phyloP scores from a whole-genome alignment of 306 rosid species.

The Vigna radiata region DNA sequence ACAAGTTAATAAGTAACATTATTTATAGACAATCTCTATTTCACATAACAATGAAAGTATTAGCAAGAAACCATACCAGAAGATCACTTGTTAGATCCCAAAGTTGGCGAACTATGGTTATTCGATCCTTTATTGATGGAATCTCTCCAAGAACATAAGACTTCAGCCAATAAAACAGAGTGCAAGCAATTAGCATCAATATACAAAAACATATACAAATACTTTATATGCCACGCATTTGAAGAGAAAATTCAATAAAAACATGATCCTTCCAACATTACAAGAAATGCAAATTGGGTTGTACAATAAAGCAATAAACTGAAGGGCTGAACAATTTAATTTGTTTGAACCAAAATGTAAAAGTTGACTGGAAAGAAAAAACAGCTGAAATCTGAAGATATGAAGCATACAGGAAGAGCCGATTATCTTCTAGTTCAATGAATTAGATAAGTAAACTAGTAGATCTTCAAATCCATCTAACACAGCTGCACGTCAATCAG shows the following conservation, averaged over 20 bases:
- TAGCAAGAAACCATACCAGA: conserved; percentile 64
- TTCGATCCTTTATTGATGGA: conserved; percentile 82
- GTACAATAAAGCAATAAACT: conserved; percentile 22
- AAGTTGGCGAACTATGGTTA: conserved; percentile 90
- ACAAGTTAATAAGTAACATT: not conserved
- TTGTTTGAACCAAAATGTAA: conserved; percentile 4
- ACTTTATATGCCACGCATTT: not conserved
- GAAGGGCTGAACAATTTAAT: conserved; percentile 3
- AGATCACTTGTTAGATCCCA: conserved; percentile 90
- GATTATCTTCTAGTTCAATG: not conserved
- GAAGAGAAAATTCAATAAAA: not conserved
- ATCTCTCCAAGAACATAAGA: conserved; percentile 98
- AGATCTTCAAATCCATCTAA: conserved; percentile 29
- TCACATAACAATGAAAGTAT: conserved; percentile 30
- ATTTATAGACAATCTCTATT: conserved; percentile 21
- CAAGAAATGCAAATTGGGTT: conserved; percentile 9
- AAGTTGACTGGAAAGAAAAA: not conserved
- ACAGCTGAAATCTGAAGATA: not conserved
- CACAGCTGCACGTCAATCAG: not conserved
- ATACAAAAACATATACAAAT: conserved; percentile 13
- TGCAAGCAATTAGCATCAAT: conserved; percentile 45
- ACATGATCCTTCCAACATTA: not conserved
- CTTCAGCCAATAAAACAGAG: conserved; percentile 61
- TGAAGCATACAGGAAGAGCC: conserved; percentile 5
- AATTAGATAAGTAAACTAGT: not conserved